phyloP scores from a whole-genome alignment of 805 yeast species.

The Candida succiphila region DNA sequence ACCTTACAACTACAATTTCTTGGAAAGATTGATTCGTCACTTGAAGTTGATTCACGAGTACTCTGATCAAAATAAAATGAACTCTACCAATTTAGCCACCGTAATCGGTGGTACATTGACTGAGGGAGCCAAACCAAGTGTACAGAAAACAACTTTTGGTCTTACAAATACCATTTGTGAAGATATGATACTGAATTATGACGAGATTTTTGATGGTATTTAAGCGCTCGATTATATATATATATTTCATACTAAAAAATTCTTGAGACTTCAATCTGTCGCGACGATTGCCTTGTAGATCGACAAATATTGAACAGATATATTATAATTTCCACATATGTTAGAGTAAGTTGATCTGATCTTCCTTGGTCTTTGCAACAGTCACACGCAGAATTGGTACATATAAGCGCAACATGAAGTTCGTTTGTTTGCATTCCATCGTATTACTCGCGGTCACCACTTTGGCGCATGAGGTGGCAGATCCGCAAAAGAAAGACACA shows the following conservation, averaged over 20 bases:
- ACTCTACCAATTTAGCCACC: slow-evolving; percentile 80
- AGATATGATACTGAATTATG: slow-evolving; percentile 34
- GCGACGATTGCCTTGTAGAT: too few species aligned
- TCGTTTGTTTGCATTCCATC: background rate
- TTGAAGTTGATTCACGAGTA: slow-evolving; percentile 58
- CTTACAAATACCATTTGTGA: slow-evolving; percentile 45
- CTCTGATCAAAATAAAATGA: slow-evolving; percentile 73
- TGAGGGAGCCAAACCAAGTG: slow-evolving; percentile 41
- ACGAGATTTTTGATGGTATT: slow-evolving; percentile 22
- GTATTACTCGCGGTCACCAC: background rate
- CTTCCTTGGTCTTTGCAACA: too few species aligned
- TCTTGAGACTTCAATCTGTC: too few species aligned
- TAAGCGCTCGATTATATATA: too few species aligned
- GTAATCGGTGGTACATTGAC: slow-evolving; percentile 65
- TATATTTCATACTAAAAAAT: too few species aligned
- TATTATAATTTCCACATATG: too few species aligned
- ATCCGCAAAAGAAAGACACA: background rate
- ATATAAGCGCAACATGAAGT: background rate
- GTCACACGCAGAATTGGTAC: too few species aligned
- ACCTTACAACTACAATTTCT: slow-evolving; percentile 50
- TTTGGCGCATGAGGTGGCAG: background rate
- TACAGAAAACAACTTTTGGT: slow-evolving; percentile 39
- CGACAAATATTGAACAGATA: too few species aligned
- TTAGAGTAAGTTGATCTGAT: too few species aligned
- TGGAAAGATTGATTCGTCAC: slow-evolving; percentile 61